These are phyloP conservation scores for Hemerocallis citrina DNA, from an alignment of 106 monocot species.

Conservation along the genomic window DNA sequence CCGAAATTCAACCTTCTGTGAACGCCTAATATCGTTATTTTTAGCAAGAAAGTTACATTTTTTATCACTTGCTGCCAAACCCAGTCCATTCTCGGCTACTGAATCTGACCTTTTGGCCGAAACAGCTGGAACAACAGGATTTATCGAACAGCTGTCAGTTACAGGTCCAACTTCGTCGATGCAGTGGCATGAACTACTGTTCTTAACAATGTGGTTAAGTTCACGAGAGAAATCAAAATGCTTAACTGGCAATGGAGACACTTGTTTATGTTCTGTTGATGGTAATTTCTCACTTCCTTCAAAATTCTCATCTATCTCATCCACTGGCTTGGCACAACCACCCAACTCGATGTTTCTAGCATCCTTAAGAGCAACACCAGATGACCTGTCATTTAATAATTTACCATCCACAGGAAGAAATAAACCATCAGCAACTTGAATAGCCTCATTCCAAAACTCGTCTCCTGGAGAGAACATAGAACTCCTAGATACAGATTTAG, in stretches of 20 bases:
- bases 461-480: conserved; percentile 88
- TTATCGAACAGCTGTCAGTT: not conserved
- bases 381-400: conserved; percentile 16
- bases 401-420: conserved; percentile 19
- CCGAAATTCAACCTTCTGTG: not conserved
- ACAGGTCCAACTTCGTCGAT: conserved; percentile 4
- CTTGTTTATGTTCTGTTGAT: conserved; percentile 13
- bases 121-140: not conserved
- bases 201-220: conserved; percentile 14
- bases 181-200: not conserved
- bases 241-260: conserved; percentile 82
- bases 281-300: conserved; percentile 11
- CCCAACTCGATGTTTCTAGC: conserved; percentile 10
- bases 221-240: conserved; percentile 86
- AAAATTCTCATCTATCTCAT: conserved; percentile 7
- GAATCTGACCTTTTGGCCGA: not conserved
- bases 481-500: conserved; percentile 50
- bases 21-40: not conserved
- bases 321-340: conserved; percentile 10
- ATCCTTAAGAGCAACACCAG: conserved; percentile 18
- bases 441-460: conserved; percentile 97
- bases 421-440: conserved; percentile 79
- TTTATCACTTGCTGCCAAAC: not conserved
- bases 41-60: not conserved
- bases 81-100: conserved; percentile 1